Evolutionary conservation across 1,284 basidiomycete genomes (phyloP), one percentile per base, ranked within the genome.

Genomic region (Rhodotorula sp.): DNA sequence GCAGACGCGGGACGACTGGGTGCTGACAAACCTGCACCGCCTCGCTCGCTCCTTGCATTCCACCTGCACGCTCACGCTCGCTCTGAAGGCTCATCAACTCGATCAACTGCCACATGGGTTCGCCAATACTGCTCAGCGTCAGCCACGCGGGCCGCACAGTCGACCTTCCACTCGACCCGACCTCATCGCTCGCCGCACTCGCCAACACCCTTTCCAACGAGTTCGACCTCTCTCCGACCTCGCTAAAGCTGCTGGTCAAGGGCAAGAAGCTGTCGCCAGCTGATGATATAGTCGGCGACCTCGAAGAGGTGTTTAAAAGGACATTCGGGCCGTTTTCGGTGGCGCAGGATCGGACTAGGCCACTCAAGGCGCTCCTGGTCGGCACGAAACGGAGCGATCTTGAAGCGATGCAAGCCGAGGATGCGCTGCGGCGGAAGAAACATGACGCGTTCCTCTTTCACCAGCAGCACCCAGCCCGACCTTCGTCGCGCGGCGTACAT

Each of bases 281-380:
- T n/a, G 24, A 58, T 9, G 7, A 2, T 4, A 22, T 9, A 22
- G 24, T 10, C 47, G 56, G 11, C 6, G 22, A 52, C 3, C 10
- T 48, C 13, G 29, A 29, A 0, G 29, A 24, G 27, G 56, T 44
- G 29, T 30, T 55, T 27, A 9, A 11, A 24, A n/a, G 27, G 20
- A 8, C 44, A 0, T 29, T 22, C 10, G 47, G 32, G 3, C 2
- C 29, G 22, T 2, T 13, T 9, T 19, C 52, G 24, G 27, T 29
- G 27, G 49, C 49, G 49, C 13, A 32, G 22, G 8, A 17, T 44
- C 9, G 39, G 39, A 44, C 39, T 44, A 44, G 55, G 29, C 64
- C 68, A 2, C 13, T 66, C 56, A 75, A 74, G 55, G 62, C 74
- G 17, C 63, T 76, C 27, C 58, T 76, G 13, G 60, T 76, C 51